Percentiles rank a stretch among this genome's conserved stretches.
Conservation (phyloP, 768 basidiomycete genomes). For the Tricholoma matsutake region DNA sequence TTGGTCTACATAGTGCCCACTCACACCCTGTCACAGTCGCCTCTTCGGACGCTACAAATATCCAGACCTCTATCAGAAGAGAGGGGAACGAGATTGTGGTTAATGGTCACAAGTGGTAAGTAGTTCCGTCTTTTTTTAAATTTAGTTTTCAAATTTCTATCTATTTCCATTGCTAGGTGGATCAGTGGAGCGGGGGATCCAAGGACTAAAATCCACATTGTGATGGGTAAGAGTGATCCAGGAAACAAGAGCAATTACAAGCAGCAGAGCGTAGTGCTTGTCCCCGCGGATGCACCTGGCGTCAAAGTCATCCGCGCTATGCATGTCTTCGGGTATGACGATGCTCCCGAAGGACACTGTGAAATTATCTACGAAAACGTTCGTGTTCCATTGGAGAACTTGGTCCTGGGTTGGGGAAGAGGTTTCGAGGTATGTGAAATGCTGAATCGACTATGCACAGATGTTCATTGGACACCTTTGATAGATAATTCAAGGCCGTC, state of each 20-base stretch:
- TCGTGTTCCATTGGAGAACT: constrained; percentile 76
- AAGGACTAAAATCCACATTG: constrained; percentile 82
- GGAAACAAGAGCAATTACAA: constrained; percentile 69
- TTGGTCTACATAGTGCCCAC: constrained; percentile 6
- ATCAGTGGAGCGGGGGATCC: constrained; percentile 97
- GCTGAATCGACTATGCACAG: neutral
- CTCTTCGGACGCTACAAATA: constrained; percentile 96
- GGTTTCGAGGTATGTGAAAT: constrained; percentile 76
- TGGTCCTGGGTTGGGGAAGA: constrained; percentile 89
- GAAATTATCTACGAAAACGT: constrained; percentile 96
- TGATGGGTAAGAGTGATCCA: constrained; percentile 94
- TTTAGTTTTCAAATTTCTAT: neutral
- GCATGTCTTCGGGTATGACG: constrained; percentile 92
- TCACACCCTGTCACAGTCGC: constrained; percentile 49
- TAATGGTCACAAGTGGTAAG: constrained; percentile 94
- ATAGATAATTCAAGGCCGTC: constrained; percentile 90
- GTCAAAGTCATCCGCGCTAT: constrained; percentile 90
- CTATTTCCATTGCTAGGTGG: constrained; percentile 56
- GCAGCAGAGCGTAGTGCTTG: constrained; percentile 93
- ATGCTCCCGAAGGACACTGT: constrained; percentile 95
- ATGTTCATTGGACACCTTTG: neutral
- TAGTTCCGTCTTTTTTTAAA: neutral
- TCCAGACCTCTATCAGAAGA: constrained; percentile 78
- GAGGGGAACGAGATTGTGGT: constrained; percentile 89
- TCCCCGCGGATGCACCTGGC: constrained; percentile 85